Percentiles rank a stretch among this genome's conserved stretches.
These are phyloP conservation scores for Chlorella sp. DNA, from an alignment of 139 green algal species.

Conservation along the genomic window DNA sequence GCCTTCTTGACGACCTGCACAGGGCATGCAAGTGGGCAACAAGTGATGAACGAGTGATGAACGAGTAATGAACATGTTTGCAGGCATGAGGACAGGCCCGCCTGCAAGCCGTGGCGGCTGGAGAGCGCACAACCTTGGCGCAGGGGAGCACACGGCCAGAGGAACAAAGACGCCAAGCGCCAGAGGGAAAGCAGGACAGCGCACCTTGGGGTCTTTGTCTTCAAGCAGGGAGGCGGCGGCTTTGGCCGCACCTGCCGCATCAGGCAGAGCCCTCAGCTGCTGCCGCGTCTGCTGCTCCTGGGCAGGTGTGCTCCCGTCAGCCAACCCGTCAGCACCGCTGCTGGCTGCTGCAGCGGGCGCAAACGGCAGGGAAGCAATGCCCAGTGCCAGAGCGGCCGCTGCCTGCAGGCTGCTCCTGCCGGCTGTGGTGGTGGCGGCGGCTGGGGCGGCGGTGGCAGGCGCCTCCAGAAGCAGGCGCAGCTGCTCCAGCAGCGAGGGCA, in stretches of 20 bases:
- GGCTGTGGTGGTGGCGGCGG: neutral
- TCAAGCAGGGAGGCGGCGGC: conserved; percentile 19
- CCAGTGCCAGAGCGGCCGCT: conserved; percentile 3
- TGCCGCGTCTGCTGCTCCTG: neutral
- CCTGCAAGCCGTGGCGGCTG: too few species aligned
- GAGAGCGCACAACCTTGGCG: too few species aligned
- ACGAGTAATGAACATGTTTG: too few species aligned
- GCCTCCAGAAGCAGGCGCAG: conserved; percentile 28
- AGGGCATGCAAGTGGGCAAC: too few species aligned
- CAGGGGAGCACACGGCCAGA: too few species aligned
- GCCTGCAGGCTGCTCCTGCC: conserved; percentile 12
- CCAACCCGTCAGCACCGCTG: neutral
- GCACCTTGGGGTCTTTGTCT: conserved; percentile 56
- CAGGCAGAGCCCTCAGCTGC: conserved; percentile 34
- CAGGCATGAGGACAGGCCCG: too few species aligned
- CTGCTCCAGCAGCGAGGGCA: conserved; percentile 8
- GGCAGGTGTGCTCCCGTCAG: too few species aligned
- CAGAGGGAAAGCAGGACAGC: too few species aligned
- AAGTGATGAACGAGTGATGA: too few species aligned
- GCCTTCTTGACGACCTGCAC: conserved; percentile 34
- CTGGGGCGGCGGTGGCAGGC: conserved; percentile 1
- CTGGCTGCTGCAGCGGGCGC: neutral
- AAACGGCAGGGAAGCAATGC: neutral
- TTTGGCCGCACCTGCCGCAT: neutral
- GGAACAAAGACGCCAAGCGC: too few species aligned